Conservation (phyloP, 805 yeast genomes). For the Kluyveromyces aestuarii region DNA sequence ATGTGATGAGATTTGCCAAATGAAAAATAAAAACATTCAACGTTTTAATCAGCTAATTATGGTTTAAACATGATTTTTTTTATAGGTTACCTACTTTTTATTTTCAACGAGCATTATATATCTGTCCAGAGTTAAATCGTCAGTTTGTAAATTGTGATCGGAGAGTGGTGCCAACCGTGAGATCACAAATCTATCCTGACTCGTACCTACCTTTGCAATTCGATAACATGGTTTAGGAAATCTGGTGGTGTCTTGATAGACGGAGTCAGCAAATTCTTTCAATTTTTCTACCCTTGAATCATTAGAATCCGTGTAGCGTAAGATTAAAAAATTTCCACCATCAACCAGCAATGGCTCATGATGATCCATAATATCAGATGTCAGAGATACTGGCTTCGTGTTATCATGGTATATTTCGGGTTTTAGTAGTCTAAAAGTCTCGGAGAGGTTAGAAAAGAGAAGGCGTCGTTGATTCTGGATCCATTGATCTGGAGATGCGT, state of each 20-base stretch:
- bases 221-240: constrained; percentile 8
- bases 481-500: constrained; percentile 17
- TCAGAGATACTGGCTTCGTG: neutral
- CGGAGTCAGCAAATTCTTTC: constrained; percentile 1
- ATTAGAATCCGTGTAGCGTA: constrained; percentile 6
- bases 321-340: constrained; percentile 11
- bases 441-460: constrained; percentile 1
- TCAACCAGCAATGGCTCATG: constrained; percentile 8
- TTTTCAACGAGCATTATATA: constrained; percentile 1
- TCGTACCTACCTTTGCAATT: constrained; percentile 7
- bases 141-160: constrained; percentile 6
- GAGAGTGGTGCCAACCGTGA: constrained; percentile 6
- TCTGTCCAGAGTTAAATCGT: constrained; percentile 9
- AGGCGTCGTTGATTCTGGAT: constrained; percentile 7
- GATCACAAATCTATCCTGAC: constrained; percentile 15
- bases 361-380: constrained; percentile 3
- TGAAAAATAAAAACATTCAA: no score
- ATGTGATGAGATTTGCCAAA: no score
- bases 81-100: no score
- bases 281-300: neutral
- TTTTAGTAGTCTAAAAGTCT: neutral
- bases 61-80: no score
- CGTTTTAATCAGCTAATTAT: no score
- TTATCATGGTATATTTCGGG: neutral
- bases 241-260: neutral